Evolutionary conservation across 2,329 filamentous ascomycete species (phyloP), one percentile per base, ranked within the genome.

Genomic region (Cercospora citrullina): DNA sequence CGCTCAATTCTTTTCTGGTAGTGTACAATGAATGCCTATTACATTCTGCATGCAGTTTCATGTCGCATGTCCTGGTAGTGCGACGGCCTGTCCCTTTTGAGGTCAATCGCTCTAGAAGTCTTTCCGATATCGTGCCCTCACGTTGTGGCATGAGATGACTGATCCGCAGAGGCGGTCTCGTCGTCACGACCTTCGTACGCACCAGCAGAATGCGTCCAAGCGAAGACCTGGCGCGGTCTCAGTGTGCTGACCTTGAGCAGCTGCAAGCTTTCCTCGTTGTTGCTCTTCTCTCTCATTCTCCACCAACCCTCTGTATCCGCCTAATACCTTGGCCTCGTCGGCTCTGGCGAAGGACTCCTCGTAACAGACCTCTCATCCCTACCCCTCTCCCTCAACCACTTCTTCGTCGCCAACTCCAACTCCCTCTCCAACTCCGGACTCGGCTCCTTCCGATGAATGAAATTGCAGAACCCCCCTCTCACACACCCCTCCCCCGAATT

Each of bases 371-470:
- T 88, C 77, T 90, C 90, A 82, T 97, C 94, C 75, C 91, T 86
- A 21, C 93, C 94, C 69, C 93, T 87, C 82, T 88, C 83, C 84
- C 92, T 92, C 78, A 98, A 84, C 94, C 94, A 98, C 86, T 98
- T 98, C 87, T 97, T 96, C 71, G 94, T 98, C 75, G 89, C 88
- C 74, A 98, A 86, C 71, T 91, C 89, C 74, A 99, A 81, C 74
- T 99, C 95, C 71, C 90, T 84, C 70, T 99, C 95, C 75, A 99
- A 84, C 82, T 98, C 94, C 10, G 92, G 85, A 74, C 87, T 88
- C 4, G 95, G 95, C 79, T 98, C 95, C 85, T 99, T 99, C 77
- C 95, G 88, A 80, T 99, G 95, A 73, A 99, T 99, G 81, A 99
- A 99, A 81, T 99, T 99, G 86, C 95, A 99, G 84, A 98, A 98